These are phyloP conservation scores for Xerocomus cyaneibrunnescens DNA, from an alignment of 1,284 basidiomycete genomes.

Conservation along the genomic window DNA sequence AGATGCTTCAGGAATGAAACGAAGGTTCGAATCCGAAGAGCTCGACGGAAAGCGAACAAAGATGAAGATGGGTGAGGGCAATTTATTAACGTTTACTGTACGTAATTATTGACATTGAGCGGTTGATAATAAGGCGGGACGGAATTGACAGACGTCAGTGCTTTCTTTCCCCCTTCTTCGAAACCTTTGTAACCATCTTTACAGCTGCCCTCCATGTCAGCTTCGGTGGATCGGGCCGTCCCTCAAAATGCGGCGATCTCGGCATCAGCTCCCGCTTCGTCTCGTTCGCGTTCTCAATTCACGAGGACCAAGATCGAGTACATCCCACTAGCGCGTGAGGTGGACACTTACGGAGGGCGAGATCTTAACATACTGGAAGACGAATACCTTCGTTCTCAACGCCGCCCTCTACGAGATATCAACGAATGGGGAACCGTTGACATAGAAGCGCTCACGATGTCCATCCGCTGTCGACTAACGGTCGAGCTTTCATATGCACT, in stretches of 20 bases:
- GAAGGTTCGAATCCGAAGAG: constrained; percentile 68
- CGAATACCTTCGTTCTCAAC: constrained; percentile 54
- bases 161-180: constrained; percentile 9
- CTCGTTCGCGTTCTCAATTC: constrained; percentile 44
- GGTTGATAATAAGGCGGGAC: constrained; percentile 34
- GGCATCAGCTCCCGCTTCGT: constrained; percentile 19
- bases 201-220: constrained; percentile 24
- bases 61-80: constrained; percentile 60
- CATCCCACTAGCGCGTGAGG: constrained; percentile 74
- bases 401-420: constrained; percentile 63
- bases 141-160: constrained; percentile 45
- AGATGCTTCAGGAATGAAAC: constrained; percentile 61
- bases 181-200: constrained; percentile 17
- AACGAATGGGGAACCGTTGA: constrained; percentile 87
- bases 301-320: constrained; percentile 89
- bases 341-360: constrained; percentile 83
- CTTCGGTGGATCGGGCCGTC: constrained; percentile 20
- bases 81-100: constrained; percentile 16
- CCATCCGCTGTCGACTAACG: constrained; percentile 81
- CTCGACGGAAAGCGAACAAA: constrained; percentile 63
- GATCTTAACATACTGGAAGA: constrained; percentile 73
- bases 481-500: constrained; percentile 88
- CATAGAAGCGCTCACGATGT: constrained; percentile 87
- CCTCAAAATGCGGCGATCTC: constrained; percentile 18
- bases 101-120: constrained; percentile 32